Evolutionary conservation across 768 basidiomycete species (phyloP), one percentile per base, ranked within the genome.

Genomic region (Lactarius deliciosus): DNA sequence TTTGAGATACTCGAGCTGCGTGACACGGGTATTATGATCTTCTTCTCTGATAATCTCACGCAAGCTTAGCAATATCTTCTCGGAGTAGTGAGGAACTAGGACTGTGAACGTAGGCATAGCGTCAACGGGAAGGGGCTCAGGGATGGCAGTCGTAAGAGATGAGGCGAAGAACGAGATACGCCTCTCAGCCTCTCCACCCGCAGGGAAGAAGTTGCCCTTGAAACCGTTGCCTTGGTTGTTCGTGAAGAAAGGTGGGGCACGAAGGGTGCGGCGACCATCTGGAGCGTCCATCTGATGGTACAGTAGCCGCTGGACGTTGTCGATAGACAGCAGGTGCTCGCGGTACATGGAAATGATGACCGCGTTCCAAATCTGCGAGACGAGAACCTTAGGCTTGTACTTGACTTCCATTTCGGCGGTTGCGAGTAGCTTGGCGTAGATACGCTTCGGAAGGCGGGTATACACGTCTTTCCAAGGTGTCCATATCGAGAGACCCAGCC

Each of bases 41-140:
- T 98, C 96, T 77, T 99, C 97, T 64, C 96, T 87, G 70, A 99
- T 99, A 72, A 99, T 99, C 79, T 99, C 97, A 57, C 97, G 86
- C 45, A 99, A 84, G 74, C 94, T 97, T 65, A 99, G 84, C 62
- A 99, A 76, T 73, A 99, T 98, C 83, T 98, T 99, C 77, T 99
- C 97, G 15, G 96, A 97, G 77, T 99, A 99, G 79, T 99, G 97
- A 13, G 97, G 97, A 0, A 97, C 93, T 45, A 99, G 87, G 64
- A 99, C 97, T n/a, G 97, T 99, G 79, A 98, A 99, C 0, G 96
- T 98, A 13, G 97, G 97, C 97, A 99, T 98, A 25, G 96, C 92
- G 74, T 98, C 96, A 64, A 99, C 90, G 15, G 96, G 93, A 54
- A 98, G 85, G 15, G 96, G 92, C 69, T 98, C 96, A 20, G 97